Base-by-base conservation (phyloP, 805 yeast genomes). In the Alloascoidea hylecoeti region DNA sequence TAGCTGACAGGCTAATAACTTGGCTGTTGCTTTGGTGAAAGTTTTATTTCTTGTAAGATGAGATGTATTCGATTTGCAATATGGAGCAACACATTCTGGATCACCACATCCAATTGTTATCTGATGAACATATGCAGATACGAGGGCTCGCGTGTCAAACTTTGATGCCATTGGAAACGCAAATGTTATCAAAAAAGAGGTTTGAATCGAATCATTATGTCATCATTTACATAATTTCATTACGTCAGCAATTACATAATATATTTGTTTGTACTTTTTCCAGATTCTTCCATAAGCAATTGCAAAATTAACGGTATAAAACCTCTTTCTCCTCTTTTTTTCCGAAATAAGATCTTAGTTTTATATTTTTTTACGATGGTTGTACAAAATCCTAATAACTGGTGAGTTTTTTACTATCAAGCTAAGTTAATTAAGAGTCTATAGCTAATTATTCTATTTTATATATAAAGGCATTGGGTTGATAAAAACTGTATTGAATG, bases 401-500 rank as follows among this genome's bases (percentile, higher is more conserved):
- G 98, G 53, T 50, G 44, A 38, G 46, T 42, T 14, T 16, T 16
- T 17, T 15, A 17, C 35, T 15, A 19, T 33, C 17, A 28, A 32
- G 34, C 34, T 35, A n/a, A 18, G 19, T 27, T 38, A 16, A 33
- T 23, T 23, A 9, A 9, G 9, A n/a, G 9, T 23, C 30, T 23
- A 23, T 9, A 9, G n/a, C n/a, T 9, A 23, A 9, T 9, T n/a
- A 9, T 23, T 23, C 9, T 23, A 9, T 9, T 9, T n/a, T 23
- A n/a, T 9, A n/a, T 9, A n/a, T 9, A 23, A 23, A 50, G 55
- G 98, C 98, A 92, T 68, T 92, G 97, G 97, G 96, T 88, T 44
- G 96, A 89, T 61, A 89, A 89, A 59, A 92, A 92, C 66, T 92
- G 98, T 62, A 70, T 89, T 41, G 78, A 73, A 40, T 92, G 98